Evolutionary conservation across 1,284 basidiomycete species (phyloP).

Genomic region (Sporisorium sorghi): DNA sequence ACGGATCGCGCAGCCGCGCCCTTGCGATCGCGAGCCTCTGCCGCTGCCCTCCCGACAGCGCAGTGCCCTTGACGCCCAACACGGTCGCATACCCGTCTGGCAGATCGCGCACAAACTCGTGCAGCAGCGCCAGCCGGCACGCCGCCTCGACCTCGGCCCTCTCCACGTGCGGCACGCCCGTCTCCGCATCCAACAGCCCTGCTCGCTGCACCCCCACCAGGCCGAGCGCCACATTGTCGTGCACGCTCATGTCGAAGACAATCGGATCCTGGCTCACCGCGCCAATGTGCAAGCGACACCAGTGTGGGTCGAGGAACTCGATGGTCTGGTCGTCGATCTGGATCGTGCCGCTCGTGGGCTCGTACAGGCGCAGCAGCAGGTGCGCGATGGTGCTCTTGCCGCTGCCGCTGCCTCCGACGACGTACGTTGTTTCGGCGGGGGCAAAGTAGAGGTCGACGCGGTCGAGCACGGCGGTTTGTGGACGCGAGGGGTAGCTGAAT

Average conservation of each 20-base stretch:
- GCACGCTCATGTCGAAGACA: slow-evolving; percentile 82
- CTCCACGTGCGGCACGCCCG: slow-evolving; percentile 46
- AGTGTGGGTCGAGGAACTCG: slow-evolving; percentile 77
- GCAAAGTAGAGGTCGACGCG: slow-evolving; percentile 80
- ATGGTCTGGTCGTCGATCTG: slow-evolving; percentile 85
- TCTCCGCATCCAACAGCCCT: not conserved
- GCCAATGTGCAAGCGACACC: slow-evolving; percentile 79
- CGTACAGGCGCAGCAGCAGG: slow-evolving; percentile 83
- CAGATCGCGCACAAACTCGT: slow-evolving; percentile 85
- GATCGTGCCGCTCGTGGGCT: slow-evolving; percentile 71
- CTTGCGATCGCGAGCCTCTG: slow-evolving; percentile 92
- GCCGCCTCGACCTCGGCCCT: slow-evolving; percentile 82
- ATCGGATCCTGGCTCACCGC: slow-evolving; percentile 82
- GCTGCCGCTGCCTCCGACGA: slow-evolving; percentile 89
- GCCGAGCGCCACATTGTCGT: slow-evolving; percentile 90
- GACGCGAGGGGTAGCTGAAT: slow-evolving; percentile 88
- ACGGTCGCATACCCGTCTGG: slow-evolving; percentile 89
- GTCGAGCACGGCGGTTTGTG: slow-evolving; percentile 75
- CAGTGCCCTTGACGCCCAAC: slow-evolving; percentile 78
- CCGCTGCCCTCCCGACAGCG: slow-evolving; percentile 89
- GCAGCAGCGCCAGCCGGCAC: slow-evolving; percentile 85
- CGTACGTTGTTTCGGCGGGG: slow-evolving; percentile 86
- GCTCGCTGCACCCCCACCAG: slow-evolving; percentile 61
- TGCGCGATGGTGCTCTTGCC: slow-evolving; percentile 93
- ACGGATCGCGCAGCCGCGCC: slow-evolving; percentile 85